Percentiles rank a stretch among this genome's conserved stretches.
phyloP scores from a whole-genome alignment of 2,329 filamentous ascomycete genomes.

The Penicillium sp. region DNA sequence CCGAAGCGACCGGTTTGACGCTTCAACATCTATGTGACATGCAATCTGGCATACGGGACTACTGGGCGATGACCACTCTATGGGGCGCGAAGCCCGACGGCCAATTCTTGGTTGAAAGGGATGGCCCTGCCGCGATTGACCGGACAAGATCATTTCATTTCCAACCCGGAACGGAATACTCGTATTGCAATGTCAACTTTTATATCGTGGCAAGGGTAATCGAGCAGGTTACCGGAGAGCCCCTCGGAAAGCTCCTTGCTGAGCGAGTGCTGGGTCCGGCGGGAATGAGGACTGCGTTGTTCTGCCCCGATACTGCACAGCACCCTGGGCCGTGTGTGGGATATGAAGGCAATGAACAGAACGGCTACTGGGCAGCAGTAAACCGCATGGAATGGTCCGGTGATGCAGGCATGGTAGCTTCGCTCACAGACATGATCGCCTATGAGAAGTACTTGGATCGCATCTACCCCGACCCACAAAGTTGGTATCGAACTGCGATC shows the following conservation, averaged over 20 bases:
- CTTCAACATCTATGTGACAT: conserved; percentile 46
- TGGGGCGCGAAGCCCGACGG: conserved; percentile 49
- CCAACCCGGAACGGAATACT: conserved; percentile 47
- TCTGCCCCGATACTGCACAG: conserved; percentile 43
- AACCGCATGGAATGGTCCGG: conserved; percentile 54
- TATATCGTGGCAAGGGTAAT: conserved; percentile 43
- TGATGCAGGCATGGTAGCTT: conserved; percentile 51
- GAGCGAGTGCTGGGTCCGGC: conserved; percentile 48
- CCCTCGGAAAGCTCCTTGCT: conserved; percentile 41
- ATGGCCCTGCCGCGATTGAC: conserved; percentile 34
- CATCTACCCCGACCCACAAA: conserved; percentile 34
- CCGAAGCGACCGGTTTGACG: conserved; percentile 34
- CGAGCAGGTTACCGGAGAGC: conserved; percentile 42
- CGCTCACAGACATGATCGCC: conserved; percentile 52
- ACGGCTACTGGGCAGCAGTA: conserved; percentile 41
- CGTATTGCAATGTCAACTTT: conserved; percentile 53
- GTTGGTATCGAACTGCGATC: conserved; percentile 40
- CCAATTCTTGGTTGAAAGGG: conserved; percentile 41
- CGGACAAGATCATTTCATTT: conserved; percentile 48
- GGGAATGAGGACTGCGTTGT: conserved; percentile 47
- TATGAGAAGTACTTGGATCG: conserved; percentile 49
- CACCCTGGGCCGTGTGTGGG: conserved; percentile 48
- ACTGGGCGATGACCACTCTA: conserved; percentile 51
- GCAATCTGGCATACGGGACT: conserved; percentile 52
- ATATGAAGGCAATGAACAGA: conserved; percentile 47